Evolutionary conservation across 108 stramenopile species (phyloP).

Genomic region (Skeletonema tropicum): DNA sequence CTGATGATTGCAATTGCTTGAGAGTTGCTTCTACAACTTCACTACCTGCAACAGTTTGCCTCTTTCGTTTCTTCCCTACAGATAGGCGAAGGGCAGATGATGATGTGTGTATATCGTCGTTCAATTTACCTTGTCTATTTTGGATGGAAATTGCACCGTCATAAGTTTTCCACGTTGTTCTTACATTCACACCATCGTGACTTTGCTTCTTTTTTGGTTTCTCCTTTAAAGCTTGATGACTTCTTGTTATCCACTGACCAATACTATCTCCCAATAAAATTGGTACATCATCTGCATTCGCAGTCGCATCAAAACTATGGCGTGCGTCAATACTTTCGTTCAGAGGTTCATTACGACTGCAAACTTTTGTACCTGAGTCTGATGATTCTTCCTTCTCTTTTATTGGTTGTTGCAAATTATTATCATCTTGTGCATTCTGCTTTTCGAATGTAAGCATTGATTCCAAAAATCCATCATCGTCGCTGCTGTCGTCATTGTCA

Average conservation of each 20-base stretch:
- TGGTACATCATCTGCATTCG: neutral
- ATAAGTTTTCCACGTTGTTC: neutral
- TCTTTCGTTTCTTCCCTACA: neutral
- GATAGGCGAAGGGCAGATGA: neutral
- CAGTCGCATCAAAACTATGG: neutral
- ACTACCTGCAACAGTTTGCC: neutral
- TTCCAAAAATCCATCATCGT: slow-evolving; percentile 32
- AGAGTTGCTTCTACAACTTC: slow-evolving; percentile 12
- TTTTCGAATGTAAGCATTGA: slow-evolving; percentile 22
- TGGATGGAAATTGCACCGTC: neutral
- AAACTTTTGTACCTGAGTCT: neutral
- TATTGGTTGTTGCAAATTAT: neutral
- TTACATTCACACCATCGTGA: neutral
- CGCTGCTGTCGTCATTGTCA: slow-evolving; percentile 17
- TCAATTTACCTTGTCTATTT: neutral
- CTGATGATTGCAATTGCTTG: neutral
- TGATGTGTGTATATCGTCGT: neutral
- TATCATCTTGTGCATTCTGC: neutral
- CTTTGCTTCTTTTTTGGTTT: neutral
- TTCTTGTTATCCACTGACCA: slow-evolving; percentile 10
- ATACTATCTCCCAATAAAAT: slow-evolving; percentile 17
- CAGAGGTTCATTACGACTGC: neutral
- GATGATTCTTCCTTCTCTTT: neutral
- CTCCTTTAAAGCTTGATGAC: neutral
- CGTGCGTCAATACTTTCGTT: neutral